Evolutionary conservation across 1,284 basidiomycete species (phyloP), one percentile per base, ranked within the genome.

Genomic region (Ceratobasidium sp.): DNA sequence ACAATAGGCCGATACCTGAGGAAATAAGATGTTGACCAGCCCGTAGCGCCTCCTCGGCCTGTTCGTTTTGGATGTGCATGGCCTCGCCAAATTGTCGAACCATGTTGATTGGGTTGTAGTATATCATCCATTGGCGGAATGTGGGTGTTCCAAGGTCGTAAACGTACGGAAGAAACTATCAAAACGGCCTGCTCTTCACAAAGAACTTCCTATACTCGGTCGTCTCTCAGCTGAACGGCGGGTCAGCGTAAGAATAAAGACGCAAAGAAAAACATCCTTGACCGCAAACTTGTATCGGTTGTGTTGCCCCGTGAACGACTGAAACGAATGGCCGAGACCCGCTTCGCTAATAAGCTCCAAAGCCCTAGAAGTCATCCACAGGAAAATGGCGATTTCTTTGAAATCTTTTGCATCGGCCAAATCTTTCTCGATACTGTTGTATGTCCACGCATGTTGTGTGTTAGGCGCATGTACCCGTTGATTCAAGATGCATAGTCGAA

Each of bases 281-380:
- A 88, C 83, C 0, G 87, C 85, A 22, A 81, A 79, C 1, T 85
- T 82, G 77, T 88, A 88, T 0, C 84, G 82, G 75, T 86, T 87
- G 67, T 83, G 85, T 47, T 83, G 79, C 8, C 82, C 81, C 50
- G 86, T 84, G 6, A 89, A 81, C 2, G 86, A 85, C 73, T 86
- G 83, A 77, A 89, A 89, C 1, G 86, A 87, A 78, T 89, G 85
- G 0, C 87, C 87, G 0, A 89, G 80, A 11, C 86, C 82, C 1
- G 86, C 84, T 78, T 85, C 84, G 17, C 87, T 87, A 15, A 87
- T 83, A 3, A 83, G 83, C 79, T 89, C 88, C 2, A 89, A 81
- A 31, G 88, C 85, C 1, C 85, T 84, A 8, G 87, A 82, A 17
- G 84, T 85, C 78, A 87, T 81, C 86, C 86, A 88, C 51, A 86